Evolutionary conservation across 176 grass and related monocot species (phyloP).

Genomic region (Themeda triandra): DNA sequence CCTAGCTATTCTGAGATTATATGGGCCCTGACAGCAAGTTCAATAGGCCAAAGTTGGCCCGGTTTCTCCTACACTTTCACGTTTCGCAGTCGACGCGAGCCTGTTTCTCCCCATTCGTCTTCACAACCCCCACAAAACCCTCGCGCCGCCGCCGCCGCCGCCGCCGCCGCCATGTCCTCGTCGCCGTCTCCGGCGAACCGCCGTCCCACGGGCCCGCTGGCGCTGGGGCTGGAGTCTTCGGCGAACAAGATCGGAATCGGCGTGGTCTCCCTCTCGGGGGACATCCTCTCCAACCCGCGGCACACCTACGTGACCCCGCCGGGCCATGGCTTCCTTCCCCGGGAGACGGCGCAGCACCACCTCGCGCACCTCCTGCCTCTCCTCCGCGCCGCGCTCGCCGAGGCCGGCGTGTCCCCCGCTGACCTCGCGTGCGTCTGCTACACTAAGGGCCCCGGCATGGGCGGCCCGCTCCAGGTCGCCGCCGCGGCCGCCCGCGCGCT

Average conservation of each 20-base stretch:
- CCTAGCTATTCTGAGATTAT: too few species aligned
- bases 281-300: conserved; percentile 88
- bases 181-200: conserved; percentile 27
- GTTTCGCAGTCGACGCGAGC: neutral
- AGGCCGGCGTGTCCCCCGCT: conserved; percentile 35
- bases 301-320: conserved; percentile 94
- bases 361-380: conserved; percentile 78
- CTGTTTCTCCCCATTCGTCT: neutral
- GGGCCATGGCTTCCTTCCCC: conserved; percentile 86
- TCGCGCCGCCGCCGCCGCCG: conserved; percentile 25
- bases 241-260: conserved; percentile 93
- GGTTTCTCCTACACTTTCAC: neutral
- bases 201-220: conserved; percentile 32
- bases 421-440: conserved; percentile 90
- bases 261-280: conserved; percentile 67
- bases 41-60: neutral
- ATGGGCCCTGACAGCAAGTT: neutral
- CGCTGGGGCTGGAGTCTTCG: conserved; percentile 76
- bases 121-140: conserved; percentile 9
- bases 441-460: conserved; percentile 90
- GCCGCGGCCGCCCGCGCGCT: conserved; percentile 68
- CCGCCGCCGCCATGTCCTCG: conserved; percentile 26
- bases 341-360: conserved; percentile 86
- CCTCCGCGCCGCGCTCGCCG: conserved; percentile 50
- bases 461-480: conserved; percentile 80